These are phyloP conservation scores for Xylaria scruposa DNA, from an alignment of 495 filamentous ascomycete species.

Conservation along the genomic window DNA sequence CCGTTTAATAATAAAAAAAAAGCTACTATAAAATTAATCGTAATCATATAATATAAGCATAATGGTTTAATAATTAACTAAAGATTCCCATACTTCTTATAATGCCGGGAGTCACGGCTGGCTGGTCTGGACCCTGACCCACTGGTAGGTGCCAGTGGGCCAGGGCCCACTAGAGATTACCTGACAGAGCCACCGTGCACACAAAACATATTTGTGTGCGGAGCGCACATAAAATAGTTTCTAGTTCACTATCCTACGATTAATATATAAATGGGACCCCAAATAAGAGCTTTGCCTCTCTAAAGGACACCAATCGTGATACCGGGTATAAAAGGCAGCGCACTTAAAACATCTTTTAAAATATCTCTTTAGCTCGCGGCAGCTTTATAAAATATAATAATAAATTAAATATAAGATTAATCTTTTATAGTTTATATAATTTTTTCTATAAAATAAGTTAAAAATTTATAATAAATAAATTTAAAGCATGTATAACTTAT, in stretches of 20 bases:
- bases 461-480: conserved; percentile 2
- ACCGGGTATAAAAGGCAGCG: not conserved
- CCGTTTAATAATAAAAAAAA: not conserved
- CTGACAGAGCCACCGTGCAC: no score
- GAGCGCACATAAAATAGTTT: no score
- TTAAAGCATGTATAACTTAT: not conserved
- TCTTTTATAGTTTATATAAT: conserved; percentile 4
- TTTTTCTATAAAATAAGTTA: not conserved
- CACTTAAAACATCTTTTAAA: conserved; percentile 3
- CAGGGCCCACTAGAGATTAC: no score
- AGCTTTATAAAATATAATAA: conserved; percentile 5
- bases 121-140: no score
- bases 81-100: not conserved
- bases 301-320: no score
- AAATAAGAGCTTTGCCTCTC: no score
- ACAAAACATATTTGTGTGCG: no score
- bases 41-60: conserved; percentile 13
- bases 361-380: not conserved
- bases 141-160: no score
- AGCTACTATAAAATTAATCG: conserved; percentile 1
- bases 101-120: no score
- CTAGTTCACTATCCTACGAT: no score
- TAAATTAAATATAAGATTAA: conserved; percentile 8
- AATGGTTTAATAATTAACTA: not conserved
- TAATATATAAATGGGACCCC: no score